Conservation (phyloP, 129 eudicot genomes). For the Ambrosia artemisiifolia region DNA sequence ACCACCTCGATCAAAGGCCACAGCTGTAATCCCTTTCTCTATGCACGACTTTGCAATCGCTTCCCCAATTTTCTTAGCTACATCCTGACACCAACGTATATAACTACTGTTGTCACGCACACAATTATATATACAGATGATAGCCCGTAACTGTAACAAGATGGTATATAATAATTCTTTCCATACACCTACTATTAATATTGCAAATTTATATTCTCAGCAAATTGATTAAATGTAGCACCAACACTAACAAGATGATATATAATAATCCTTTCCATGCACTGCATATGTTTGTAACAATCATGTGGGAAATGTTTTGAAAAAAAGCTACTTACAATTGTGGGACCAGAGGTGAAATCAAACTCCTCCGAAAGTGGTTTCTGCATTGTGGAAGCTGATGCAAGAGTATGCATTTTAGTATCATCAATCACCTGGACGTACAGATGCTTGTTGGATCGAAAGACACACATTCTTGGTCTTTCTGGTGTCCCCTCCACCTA, state of each 20-base stretch:
- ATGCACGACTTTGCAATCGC: conserved; percentile 72
- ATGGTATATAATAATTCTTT: not conserved
- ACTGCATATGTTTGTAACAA: not conserved
- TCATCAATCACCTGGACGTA: conserved; percentile 95
- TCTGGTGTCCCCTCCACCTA: conserved; percentile 96
- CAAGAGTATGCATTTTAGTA: conserved; percentile 93
- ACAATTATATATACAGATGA: not conserved
- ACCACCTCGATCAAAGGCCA: conserved; percentile 94
- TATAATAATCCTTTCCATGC: no score
- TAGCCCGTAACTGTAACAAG: not conserved
- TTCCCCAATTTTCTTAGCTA: conserved; percentile 85
- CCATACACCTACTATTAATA: conserved; percentile 11
- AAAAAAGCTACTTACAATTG: conserved; percentile 59
- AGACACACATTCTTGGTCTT: conserved; percentile 87
- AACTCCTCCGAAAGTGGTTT: conserved; percentile 75
- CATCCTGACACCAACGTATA: conserved; percentile 51
- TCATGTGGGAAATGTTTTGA: not conserved
- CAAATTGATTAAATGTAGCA: not conserved
- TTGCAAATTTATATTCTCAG: not conserved
- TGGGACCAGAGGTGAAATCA: conserved; percentile 75
- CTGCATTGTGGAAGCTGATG: conserved; percentile 95
- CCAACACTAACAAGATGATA: not conserved
- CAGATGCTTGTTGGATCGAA: conserved; percentile 92
- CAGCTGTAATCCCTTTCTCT: conserved; percentile 89
- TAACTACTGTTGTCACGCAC: not conserved